Evolutionary conservation across 2,329 filamentous ascomycete species (phyloP).

Genomic region (Microsporum ferrugineum): DNA sequence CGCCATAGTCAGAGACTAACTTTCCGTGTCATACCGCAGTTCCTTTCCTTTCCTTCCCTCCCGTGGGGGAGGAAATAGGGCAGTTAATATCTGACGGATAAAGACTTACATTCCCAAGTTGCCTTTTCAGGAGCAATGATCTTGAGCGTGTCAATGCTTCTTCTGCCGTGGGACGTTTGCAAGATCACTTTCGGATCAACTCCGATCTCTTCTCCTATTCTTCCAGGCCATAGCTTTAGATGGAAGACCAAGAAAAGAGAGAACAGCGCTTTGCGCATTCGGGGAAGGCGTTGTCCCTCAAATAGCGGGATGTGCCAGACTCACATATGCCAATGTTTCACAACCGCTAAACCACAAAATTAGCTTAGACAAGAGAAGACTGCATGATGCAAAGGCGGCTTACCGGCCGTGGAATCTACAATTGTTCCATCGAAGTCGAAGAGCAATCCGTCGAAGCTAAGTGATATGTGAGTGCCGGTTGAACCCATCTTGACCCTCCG

Average conservation of each 20-base stretch:
- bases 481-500: slow-evolving; percentile 11
- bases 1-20: slow-evolving; percentile 3
- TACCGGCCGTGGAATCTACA: slow-evolving; percentile 37
- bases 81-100: neutral
- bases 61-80: neutral
- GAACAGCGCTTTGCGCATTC: neutral
- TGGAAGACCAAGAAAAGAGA: neutral
- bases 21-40: slow-evolving; percentile 6
- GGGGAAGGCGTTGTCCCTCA: neutral
- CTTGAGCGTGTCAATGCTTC: slow-evolving; percentile 75
- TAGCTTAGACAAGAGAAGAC: slow-evolving; percentile 19
- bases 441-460: slow-evolving; percentile 34
- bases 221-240: slow-evolving; percentile 14
- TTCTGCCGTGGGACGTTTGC: slow-evolving; percentile 77
- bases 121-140: slow-evolving; percentile 73
- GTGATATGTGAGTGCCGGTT: slow-evolving; percentile 26
- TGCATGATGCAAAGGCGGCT: slow-evolving; percentile 9
- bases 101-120: slow-evolving; percentile 75
- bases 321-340: slow-evolving; percentile 53
- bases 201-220: slow-evolving; percentile 62
- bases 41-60: neutral
- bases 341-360: slow-evolving; percentile 42
- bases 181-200: slow-evolving; percentile 77
- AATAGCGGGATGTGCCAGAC: slow-evolving; percentile 17
- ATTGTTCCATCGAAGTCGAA: slow-evolving; percentile 41